Percentiles rank a stretch among this genome's conserved stretches.
phyloP scores from a whole-genome alignment of 1,284 basidiomycete species.

The Earliella scabrosa region DNA sequence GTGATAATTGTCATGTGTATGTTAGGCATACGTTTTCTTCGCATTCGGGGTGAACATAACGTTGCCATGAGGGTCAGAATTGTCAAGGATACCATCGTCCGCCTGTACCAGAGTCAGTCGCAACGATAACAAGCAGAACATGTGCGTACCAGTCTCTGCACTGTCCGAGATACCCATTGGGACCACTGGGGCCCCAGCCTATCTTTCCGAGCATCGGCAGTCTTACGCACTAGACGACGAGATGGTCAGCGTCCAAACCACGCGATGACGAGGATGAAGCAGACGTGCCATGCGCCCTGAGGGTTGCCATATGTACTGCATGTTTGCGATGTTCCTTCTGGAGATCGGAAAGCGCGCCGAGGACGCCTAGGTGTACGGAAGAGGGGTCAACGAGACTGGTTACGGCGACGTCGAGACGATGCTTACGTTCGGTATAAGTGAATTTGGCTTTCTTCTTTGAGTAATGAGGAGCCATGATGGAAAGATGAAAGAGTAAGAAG shows the following conservation, averaged over 20 bases:
- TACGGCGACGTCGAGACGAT: too few relatives aligned
- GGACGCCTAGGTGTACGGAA: conserved; percentile 41
- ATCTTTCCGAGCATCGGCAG: conserved; percentile 48
- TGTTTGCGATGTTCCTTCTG: conserved; percentile 49
- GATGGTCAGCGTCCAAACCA: not conserved
- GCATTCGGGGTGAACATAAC: conserved; percentile 47
- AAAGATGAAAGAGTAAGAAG: not conserved
- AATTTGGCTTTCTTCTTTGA: conserved; percentile 41
- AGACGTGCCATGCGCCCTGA: conserved; percentile 47
- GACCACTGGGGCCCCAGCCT: conserved; percentile 54
- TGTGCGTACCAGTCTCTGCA: conserved; percentile 47
- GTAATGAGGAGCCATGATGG: conserved; percentile 31
- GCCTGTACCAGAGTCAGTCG: conserved; percentile 33
- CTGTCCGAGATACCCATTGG: conserved; percentile 52
- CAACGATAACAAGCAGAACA: not conserved
- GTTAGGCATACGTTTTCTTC: conserved; percentile 46
- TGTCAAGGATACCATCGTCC: conserved; percentile 46
- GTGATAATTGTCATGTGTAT: not conserved
- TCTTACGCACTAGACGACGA: conserved; percentile 46
- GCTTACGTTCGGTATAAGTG: conserved; percentile 52
- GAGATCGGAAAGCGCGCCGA: conserved; percentile 47
- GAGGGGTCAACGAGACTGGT: too few relatives aligned
- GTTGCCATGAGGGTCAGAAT: conserved; percentile 36
- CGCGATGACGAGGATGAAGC: not conserved
- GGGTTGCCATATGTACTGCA: conserved; percentile 48